These are phyloP conservation scores for Mycena vulgaris DNA, from an alignment of 768 basidiomycete genomes.

Conservation along the genomic window DNA sequence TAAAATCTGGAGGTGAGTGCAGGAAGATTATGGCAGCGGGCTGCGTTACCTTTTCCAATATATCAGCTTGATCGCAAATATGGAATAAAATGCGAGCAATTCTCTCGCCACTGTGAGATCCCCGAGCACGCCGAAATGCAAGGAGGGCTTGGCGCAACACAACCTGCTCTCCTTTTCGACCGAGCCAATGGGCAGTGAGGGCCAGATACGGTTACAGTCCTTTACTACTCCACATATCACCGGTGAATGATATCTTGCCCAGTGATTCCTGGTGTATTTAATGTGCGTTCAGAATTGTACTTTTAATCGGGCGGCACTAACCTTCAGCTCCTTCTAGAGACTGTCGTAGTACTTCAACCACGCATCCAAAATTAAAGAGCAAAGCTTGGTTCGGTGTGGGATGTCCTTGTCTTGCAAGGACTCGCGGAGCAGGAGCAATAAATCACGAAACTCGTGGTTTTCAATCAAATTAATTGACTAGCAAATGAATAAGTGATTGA, in stretches of 20 bases:
- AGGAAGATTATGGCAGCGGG: slow-evolving; percentile 15
- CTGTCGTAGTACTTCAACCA: slow-evolving; percentile 42
- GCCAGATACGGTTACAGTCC: slow-evolving; percentile 21
- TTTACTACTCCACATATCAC: slow-evolving; percentile 25
- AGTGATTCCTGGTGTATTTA: slow-evolving; percentile 18
- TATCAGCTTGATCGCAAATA: slow-evolving; percentile 18
- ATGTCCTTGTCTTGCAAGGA: slow-evolving; percentile 45
- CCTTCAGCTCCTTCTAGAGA: slow-evolving; percentile 43
- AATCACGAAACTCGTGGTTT: slow-evolving; percentile 42
- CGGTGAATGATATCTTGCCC: slow-evolving; percentile 24
- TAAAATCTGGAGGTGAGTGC: neutral
- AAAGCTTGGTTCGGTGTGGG: slow-evolving; percentile 43
- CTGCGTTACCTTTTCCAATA: slow-evolving; percentile 20
- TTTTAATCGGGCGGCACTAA: slow-evolving; percentile 29
- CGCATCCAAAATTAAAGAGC: slow-evolving; percentile 38
- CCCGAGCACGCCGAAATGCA: slow-evolving; percentile 27
- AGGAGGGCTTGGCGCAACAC: slow-evolving; percentile 23
- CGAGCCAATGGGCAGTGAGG: slow-evolving; percentile 24
- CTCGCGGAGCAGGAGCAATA: slow-evolving; percentile 43
- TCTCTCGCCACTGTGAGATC: slow-evolving; percentile 25
- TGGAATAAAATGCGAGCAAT: slow-evolving; percentile 22
- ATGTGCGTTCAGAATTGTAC: slow-evolving; percentile 8
- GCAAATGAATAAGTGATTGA: slow-evolving; percentile 21
- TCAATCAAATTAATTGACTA: slow-evolving; percentile 49
- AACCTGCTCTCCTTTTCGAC: slow-evolving; percentile 26